Conservation (phyloP, 2,329 filamentous ascomycete species). For the Ceratocystis cacaofunesta region DNA sequence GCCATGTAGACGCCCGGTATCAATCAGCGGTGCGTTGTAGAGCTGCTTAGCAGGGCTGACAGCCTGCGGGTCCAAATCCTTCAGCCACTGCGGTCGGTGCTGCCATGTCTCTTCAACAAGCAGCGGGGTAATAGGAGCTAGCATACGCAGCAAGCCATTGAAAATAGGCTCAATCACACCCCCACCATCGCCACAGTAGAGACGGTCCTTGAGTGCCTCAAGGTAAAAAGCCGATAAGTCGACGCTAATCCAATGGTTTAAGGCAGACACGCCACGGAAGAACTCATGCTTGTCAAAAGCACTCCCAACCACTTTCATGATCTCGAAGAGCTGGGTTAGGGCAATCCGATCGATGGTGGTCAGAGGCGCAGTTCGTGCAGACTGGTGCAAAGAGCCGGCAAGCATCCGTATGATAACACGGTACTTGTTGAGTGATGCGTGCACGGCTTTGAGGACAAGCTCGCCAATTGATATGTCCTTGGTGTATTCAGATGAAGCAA, state of each 20-base stretch:
- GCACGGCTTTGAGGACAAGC: conserved; percentile 59
- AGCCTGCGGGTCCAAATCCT: not conserved
- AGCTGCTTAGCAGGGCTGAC: conserved; percentile 33
- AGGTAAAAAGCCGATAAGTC: conserved; percentile 91
- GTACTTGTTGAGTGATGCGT: conserved; percentile 69
- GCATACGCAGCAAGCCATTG: conserved; percentile 57
- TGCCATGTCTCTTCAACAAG: conserved; percentile 84
- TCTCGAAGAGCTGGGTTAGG: conserved; percentile 54
- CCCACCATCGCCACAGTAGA: conserved; percentile 67
- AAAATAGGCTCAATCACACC: conserved; percentile 54
- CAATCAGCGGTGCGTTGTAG: conserved; percentile 31
- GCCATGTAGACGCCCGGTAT: conserved; percentile 26
- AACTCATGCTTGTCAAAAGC: conserved; percentile 65
- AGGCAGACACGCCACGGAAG: conserved; percentile 54
- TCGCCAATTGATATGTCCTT: conserved; percentile 72
- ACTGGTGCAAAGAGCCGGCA: conserved; percentile 54
- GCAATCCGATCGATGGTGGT: conserved; percentile 59
- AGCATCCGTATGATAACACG: conserved; percentile 84
- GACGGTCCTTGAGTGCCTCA: conserved; percentile 76
- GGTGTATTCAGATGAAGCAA: conserved; percentile 80
- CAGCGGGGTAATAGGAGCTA: conserved; percentile 66
- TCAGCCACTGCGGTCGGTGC: conserved; percentile 52
- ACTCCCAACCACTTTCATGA: conserved; percentile 47
- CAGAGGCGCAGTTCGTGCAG: conserved; percentile 36
- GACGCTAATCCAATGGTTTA: conserved; percentile 69